phyloP scores from a whole-genome alignment of 1,139 yeast species.

The Pichia sorboxylosa region DNA sequence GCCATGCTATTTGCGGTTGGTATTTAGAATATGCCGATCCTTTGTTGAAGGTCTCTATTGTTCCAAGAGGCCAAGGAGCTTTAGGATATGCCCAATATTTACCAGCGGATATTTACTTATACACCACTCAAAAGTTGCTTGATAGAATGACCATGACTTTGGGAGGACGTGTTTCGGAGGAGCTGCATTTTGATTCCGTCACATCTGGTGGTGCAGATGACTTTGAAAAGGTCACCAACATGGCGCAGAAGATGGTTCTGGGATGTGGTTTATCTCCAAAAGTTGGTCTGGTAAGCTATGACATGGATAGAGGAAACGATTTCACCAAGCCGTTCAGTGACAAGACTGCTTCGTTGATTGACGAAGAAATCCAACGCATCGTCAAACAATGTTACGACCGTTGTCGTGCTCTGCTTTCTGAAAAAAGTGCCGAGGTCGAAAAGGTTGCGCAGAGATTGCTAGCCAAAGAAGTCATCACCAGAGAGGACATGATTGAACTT shows the following conservation, averaged over 20 bases:
- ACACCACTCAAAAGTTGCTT: slow-evolving; percentile 63
- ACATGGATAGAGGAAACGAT: slow-evolving; percentile 27
- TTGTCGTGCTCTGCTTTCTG: slow-evolving; percentile 58
- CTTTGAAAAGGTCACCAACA: slow-evolving; percentile 88
- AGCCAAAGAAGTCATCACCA: slow-evolving; percentile 59
- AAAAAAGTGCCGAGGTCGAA: slow-evolving; percentile 63
- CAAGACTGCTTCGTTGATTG: slow-evolving; percentile 69
- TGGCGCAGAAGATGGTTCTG: slow-evolving; percentile 90
- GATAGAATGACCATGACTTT: slow-evolving; percentile 95
- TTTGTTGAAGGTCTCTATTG: slow-evolving; percentile 82
- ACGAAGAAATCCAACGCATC: slow-evolving; percentile 71
- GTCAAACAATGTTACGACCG: slow-evolving; percentile 65
- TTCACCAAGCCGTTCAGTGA: slow-evolving; percentile 88
- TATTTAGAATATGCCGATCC: slow-evolving; percentile 83
- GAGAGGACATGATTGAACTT: slow-evolving; percentile 69
- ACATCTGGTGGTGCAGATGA: slow-evolving; percentile 96
- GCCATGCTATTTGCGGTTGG: slow-evolving; percentile 99
- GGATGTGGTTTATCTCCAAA: slow-evolving; percentile 82
- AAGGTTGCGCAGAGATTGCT: slow-evolving; percentile 79
- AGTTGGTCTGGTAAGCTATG: slow-evolving; percentile 67
- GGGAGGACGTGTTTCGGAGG: slow-evolving; percentile 95
- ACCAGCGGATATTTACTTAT: slow-evolving; percentile 84
- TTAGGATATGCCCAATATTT: slow-evolving; percentile 96
- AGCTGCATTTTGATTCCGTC: slow-evolving; percentile 75
- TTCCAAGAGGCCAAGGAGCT: slow-evolving; percentile 95